Base-by-base conservation (phyloP, 1,284 basidiomycete species). In the Jaminaea rosea region DNA sequence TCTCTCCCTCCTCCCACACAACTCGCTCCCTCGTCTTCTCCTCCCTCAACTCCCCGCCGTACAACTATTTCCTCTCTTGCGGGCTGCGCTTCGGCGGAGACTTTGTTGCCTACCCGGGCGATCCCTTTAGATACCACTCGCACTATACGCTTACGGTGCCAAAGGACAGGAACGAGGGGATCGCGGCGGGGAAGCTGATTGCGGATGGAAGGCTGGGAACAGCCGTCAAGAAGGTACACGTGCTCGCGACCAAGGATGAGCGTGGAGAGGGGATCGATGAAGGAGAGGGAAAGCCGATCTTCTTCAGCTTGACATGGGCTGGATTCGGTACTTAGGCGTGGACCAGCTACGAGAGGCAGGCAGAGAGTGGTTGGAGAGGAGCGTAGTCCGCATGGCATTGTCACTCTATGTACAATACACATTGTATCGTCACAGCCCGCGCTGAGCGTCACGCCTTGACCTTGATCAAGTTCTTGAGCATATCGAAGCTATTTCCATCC, bases 81-180 rank as follows among this genome's bases (percentile, higher is more conserved):
- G 91, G 89, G 0, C 83, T 92, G 67, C 86, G 86, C 65, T 99
- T 99, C 68, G 94, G 94, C 6, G 92, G 91, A 1, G 88, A 96
- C 66, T 96, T 90, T 75, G 77, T 97, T 36, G 86, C 96, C 1
- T 99, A 99, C 76, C 94, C 94, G 47, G 92, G 92, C 48, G 94
- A 99, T 71, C 91, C 92, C 4, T 76, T 98, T 27, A 81, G 94
- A 15, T 99, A 94, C 73, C 94, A 99, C 67, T 93, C 91, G 1
- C 94, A 99, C 75, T 98, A 96, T 70, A 86, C 87, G 10, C 86
- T 86, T 21, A 26, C 60, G 7, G 50, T 65, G 9, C 24, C 49
- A 8, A n/a, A 39, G 8, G 15, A 39, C 9, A 29, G 56, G n/a
- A 2, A 31, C 6, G 8, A 56, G 13, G 86, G 93, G 5, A 75